Base-by-base conservation (phyloP, 129 eudicot species). In the Chrysanthemum makinoi region DNA sequence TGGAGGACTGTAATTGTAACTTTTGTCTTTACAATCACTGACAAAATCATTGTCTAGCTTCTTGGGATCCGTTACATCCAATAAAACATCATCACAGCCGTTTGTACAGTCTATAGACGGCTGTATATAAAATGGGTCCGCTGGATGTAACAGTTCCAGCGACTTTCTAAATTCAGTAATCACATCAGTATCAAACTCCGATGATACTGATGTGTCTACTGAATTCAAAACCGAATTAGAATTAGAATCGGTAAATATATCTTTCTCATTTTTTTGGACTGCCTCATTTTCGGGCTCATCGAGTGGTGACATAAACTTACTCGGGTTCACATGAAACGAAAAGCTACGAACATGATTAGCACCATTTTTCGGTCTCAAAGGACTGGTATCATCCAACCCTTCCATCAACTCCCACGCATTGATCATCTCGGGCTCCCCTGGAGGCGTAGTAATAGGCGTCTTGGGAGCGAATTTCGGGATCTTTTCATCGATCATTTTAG, bases 371-470 rank as follows among this genome's bases (percentile, higher is more conserved):
- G 86, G 85, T 11, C 85, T 80, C 33, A 88, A 65, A 13, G 99
- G 99, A 68, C 96, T 86, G 0, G 77, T 75, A 51, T 94, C 99
- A 18, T 94, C 98, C 11, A 94, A 85, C 18, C 99, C 99, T 62
- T 87, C 96, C 99, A 94, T 94, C 63, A 94, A 77, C 54, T 94
- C 99, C 89, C 88, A 85, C 15, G 92, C 96, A 73, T 94, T 80
- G 78, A 94, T 94, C 18, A 80, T 82, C 73, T 94, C 99, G 20
- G 97, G 99, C 57, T 94, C 97, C 1, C 96, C 99, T 1, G 99
- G 97, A 1, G 97, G 96, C 12, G 98, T 94, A 56, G 77, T 70
- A 55, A 75, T 65, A 3, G 96, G 99, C 5, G 99, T 94, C 70
- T 46, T 89, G 10, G 97, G 93, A 43, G 57, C 75, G 26, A 87